Evolutionary conservation across 2,329 filamentous ascomycete species (phyloP).

Genomic region (Scleromitrula shiraiana): DNA sequence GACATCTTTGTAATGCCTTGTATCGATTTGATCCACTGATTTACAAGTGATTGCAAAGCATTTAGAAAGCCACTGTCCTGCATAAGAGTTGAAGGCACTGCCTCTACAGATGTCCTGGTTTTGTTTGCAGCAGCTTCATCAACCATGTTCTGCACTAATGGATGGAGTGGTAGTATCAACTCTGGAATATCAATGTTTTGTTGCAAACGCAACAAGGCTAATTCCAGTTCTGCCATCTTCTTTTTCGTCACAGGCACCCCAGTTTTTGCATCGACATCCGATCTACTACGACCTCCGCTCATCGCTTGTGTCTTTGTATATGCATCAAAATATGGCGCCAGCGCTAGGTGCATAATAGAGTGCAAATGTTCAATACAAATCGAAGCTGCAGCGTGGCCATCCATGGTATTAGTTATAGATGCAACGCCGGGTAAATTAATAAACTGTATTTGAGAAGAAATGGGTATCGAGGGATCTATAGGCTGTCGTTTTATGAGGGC

Average conservation of each 20-base stretch:
- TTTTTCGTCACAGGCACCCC: conserved; percentile 97
- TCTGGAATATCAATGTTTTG: conserved; percentile 98
- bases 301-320: conserved; percentile 73
- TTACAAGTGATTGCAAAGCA: conserved; percentile 85
- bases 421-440: conserved; percentile 83
- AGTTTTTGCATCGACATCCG: conserved; percentile 84
- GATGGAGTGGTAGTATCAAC: conserved; percentile 77
- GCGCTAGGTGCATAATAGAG: conserved; percentile 80
- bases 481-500: conserved; percentile 84
- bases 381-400: conserved; percentile 62
- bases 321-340: conserved; percentile 96
- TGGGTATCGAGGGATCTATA: conserved; percentile 73
- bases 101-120: conserved; percentile 64
- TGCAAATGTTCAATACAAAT: conserved; percentile 86
- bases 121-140: conserved; percentile 65
- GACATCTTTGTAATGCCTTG: conserved; percentile 93
- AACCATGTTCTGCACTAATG: conserved; percentile 77
- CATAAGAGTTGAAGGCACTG: conserved; percentile 68
- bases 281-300: conserved; percentile 60
- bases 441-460: conserved; percentile 84
- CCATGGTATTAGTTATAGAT: conserved; percentile 51
- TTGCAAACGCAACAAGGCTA: conserved; percentile 83
- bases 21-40: conserved; percentile 98
- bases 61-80: conserved; percentile 91
- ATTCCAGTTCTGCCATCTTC: conserved; percentile 87